Base-by-base conservation (phyloP, 2,329 filamentous ascomycete species). In the Herpotrichia juniperi region DNA sequence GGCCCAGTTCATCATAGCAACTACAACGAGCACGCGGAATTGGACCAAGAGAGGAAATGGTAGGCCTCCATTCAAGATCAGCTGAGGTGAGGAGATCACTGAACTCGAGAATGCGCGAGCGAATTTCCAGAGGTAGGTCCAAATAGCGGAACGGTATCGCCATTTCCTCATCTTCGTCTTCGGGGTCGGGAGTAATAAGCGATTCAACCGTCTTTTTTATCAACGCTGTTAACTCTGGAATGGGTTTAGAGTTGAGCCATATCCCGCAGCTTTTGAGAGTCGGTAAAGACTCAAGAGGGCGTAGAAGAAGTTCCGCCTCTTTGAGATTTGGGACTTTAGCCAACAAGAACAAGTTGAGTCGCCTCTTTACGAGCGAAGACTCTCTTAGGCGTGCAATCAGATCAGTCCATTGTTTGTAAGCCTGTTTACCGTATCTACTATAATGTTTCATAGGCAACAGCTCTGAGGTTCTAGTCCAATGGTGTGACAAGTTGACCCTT, bases 121-220 rank as follows among this genome's bases (percentile, higher is more conserved):
- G 48, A 14, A 56, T 16, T 21, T 56, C 53, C n/a, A 26, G 48
- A 7, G 50, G 53, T 3, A 56, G 44, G 35, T 50, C 50, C 9
- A 50, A 47, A 31, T 52, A 56, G 5, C 49, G 40, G 37, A 56
- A 56, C 4, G 49, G 40, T 10, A 12, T 21, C 9, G 8, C 9
- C 24, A 7, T 45, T 11, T 28, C n/a, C 10, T 42, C 42, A 19
- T 46, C 7, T 10, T 37, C 14, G 17, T 21, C 17, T 4, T 9
- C 4, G 8, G 17, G 5, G 8, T 7, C 5, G 11, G 28, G 37
- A 11, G 25, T 40, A 8, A 25, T 47, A n/a, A 50, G 12, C 2
- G 35, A n/a, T 16, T 19, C 14, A 10, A 43, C 26, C 14, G 40
- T 40, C 11, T 9, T 28, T 14, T 17, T 25, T 30, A 46, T 25